These are phyloP conservation scores for Phaeosphaeriaceae sp. DNA, from an alignment of 2,329 filamentous ascomycete species.

Conservation along the genomic window DNA sequence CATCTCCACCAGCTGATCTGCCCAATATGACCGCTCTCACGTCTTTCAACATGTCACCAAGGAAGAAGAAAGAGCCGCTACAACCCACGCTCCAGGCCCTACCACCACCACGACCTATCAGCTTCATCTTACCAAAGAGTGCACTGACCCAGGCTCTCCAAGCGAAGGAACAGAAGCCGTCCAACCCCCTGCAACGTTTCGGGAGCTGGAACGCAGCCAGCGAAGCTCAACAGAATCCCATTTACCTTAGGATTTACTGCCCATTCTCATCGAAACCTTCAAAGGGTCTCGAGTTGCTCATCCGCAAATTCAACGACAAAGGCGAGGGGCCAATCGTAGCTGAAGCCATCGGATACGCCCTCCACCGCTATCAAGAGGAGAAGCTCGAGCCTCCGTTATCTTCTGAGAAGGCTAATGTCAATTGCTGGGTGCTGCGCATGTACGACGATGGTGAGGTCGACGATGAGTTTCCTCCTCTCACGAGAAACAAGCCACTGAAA, in stretches of 20 bases:
- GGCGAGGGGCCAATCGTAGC: slow-evolving; percentile 75
- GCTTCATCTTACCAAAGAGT: slow-evolving; percentile 73
- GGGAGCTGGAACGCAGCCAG: slow-evolving; percentile 79
- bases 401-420: slow-evolving; percentile 74
- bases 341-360: slow-evolving; percentile 80
- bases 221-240: slow-evolving; percentile 69
- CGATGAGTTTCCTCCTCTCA: slow-evolving; percentile 81
- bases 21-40: slow-evolving; percentile 53
- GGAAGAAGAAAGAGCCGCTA: slow-evolving; percentile 60
- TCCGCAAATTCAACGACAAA: slow-evolving; percentile 72
- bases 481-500: slow-evolving; percentile 74
- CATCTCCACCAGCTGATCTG: slow-evolving; percentile 56
- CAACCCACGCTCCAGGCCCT: slow-evolving; percentile 66
- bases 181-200: slow-evolving; percentile 78
- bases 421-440: slow-evolving; percentile 83
- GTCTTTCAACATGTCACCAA: slow-evolving; percentile 63
- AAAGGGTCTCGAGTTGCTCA: slow-evolving; percentile 74
- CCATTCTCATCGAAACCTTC: slow-evolving; percentile 71
- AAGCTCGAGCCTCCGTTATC: slow-evolving; percentile 72
- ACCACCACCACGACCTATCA: slow-evolving; percentile 75
- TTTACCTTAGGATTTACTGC: slow-evolving; percentile 79
- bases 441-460: slow-evolving; percentile 85
- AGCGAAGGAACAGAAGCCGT: slow-evolving; percentile 72
- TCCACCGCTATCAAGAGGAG: slow-evolving; percentile 81
- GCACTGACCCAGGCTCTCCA: slow-evolving; percentile 75